Conservation (phyloP, 73 alveolate genomes). For the Halteria grandinella region DNA sequence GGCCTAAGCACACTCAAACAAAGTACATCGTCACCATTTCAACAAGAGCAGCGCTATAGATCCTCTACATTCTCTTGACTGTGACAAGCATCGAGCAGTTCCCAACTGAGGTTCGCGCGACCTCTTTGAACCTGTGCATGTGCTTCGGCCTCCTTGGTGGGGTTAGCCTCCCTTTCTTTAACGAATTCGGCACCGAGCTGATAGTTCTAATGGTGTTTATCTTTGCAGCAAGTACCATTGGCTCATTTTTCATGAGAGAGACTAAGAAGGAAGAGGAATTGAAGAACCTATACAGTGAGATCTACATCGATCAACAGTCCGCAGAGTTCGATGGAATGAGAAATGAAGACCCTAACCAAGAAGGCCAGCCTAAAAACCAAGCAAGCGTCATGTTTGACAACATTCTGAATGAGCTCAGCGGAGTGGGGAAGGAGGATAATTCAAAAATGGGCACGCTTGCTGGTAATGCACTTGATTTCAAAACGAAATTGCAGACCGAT, state of each 20-base stretch:
- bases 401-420: too few species aligned
- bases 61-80: conserved; percentile 8
- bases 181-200: conserved; percentile 21
- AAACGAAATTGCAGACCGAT: too few species aligned
- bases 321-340: too few species aligned
- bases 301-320: not conserved
- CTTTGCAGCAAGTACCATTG: conserved; percentile 5
- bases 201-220: conserved; percentile 8
- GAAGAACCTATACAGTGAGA: conserved; percentile 8
- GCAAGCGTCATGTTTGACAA: too few species aligned
- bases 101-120: conserved; percentile 37
- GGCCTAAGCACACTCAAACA: not conserved
- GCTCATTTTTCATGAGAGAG: conserved; percentile 22
- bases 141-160: conserved; percentile 36
- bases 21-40: conserved; percentile 21
- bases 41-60: conserved; percentile 22
- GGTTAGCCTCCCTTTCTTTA: conserved; percentile 17
- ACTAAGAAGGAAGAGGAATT: conserved; percentile 37
- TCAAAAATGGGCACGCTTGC: too few species aligned
- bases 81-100: conserved; percentile 11
- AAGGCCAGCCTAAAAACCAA: too few species aligned
- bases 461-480: too few species aligned
- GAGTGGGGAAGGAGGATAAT: too few species aligned
- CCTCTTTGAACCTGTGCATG: not conserved
- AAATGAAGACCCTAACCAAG: too few species aligned